Evolutionary conservation across 768 basidiomycete species (phyloP), one percentile per base, ranked within the genome.

Genomic region (Boletus pseudo-olivaceus): DNA sequence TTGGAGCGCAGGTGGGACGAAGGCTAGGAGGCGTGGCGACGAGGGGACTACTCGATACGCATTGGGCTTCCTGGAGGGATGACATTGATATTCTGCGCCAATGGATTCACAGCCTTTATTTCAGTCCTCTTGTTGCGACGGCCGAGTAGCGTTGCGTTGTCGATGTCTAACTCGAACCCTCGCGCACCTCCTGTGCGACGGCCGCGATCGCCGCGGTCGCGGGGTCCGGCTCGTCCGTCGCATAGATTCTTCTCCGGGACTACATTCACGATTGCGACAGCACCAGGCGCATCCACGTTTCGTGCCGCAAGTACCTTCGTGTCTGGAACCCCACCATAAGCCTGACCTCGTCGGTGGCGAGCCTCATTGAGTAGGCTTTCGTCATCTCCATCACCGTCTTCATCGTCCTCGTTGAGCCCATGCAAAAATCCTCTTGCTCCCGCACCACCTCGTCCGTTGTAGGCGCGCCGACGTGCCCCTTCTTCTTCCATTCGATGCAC

Each of bases 401-500:
- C 96, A 53, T 95, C 94, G 50, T 93, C 94, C 65, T 98, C 97
- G 69, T 98, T 97, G 59, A 99, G 78, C 6, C 88, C 92, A 9
- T 78, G 79, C 20, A 98, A 73, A 76, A 89, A 91, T 5, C 90
- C 90, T 47, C 84, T 81, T 4, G 75, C 74, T 20, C 93, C 94
- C 0, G 85, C 88, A 29, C 88, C 92, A 17, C 86, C 87, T 4
- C 82, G 80, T 11, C 85, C 87, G 51, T 89, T 85, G 72, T 88
- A 89, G 43, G 88, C 92, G 26, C 90, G 81, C 47, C 92, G 77
- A 51, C 91, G 81, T 0, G 90, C 90, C 14, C 94, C 96, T 72
- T 99, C 97, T 71, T 99, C 97, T 69, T 98, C 96, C 96, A 98
- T 98, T 17, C 96, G 86, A 71, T 99, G 97, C 0, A 99, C 97